phyloP scores from a whole-genome alignment of 768 basidiomycete species.

The Dentipellis sp. region DNA sequence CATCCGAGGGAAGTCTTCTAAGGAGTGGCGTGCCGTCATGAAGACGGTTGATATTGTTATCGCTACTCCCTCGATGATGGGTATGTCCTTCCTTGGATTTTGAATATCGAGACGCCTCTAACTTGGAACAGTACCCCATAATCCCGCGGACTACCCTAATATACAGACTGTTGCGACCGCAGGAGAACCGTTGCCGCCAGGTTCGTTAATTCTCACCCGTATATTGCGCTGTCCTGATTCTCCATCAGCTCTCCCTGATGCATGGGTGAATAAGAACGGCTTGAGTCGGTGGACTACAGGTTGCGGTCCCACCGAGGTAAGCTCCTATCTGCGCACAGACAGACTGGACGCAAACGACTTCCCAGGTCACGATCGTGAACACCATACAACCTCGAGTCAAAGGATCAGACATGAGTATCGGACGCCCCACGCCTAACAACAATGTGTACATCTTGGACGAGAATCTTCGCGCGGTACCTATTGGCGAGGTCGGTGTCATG shows the following conservation, averaged over 20 bases:
- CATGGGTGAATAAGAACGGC: constrained; percentile 32
- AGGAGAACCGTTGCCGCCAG: constrained; percentile 48
- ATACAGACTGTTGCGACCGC: constrained; percentile 45
- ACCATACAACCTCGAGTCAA: constrained; percentile 40
- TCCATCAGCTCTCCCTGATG: constrained; percentile 28
- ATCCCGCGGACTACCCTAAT: constrained; percentile 44
- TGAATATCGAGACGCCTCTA: constrained; percentile 1
- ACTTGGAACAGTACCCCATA: constrained; percentile 26
- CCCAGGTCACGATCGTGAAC: constrained; percentile 47
- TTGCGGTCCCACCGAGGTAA: constrained; percentile 50
- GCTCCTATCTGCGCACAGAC: not conserved
- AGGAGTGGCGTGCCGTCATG: constrained; percentile 42
- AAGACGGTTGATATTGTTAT: constrained; percentile 43
- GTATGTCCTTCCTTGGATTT: constrained; percentile 8
- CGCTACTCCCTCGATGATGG: constrained; percentile 43
- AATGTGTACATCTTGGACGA: constrained; percentile 30
- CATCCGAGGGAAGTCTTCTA: constrained; percentile 39
- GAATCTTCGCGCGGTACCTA: constrained; percentile 21
- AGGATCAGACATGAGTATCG: constrained; percentile 36
- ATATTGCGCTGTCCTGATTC: not conserved
- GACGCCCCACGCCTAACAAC: constrained; percentile 47
- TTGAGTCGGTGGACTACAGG: constrained; percentile 34
- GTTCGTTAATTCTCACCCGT: constrained; percentile 19
- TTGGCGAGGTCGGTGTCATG: constrained; percentile 35
- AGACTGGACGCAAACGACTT: not conserved